These are phyloP conservation scores for Populus simonii DNA, from an alignment of 345 rosid genomes.

Conservation along the genomic window DNA sequence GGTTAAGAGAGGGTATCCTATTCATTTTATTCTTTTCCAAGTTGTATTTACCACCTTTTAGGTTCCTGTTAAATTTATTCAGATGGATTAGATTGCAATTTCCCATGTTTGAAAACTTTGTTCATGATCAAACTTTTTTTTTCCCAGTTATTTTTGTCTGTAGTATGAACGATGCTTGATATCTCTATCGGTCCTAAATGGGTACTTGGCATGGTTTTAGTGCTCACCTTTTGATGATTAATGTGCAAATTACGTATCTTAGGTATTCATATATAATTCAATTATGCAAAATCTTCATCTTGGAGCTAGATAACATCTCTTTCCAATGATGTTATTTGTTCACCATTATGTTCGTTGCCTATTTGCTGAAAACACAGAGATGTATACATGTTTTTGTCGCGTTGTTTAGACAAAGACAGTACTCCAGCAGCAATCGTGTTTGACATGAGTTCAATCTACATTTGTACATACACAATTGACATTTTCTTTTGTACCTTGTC, in stretches of 20 bases:
- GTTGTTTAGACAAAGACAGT: not conserved
- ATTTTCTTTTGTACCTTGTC: not conserved
- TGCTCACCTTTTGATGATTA: not conserved
- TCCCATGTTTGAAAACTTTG: slow-evolving; percentile 3
- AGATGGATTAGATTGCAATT: slow-evolving; percentile 22
- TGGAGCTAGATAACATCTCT: not conserved
- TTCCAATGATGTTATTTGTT: not conserved
- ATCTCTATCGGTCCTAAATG: not conserved
- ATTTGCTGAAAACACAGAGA: not conserved
- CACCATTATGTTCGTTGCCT: not conserved
- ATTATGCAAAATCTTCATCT: not conserved
- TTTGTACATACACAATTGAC: too few relatives aligned
- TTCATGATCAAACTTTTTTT: slow-evolving; percentile 12
- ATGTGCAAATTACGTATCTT: not conserved
- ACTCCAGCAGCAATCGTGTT: not conserved
- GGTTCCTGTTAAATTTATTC: slow-evolving; percentile 5
- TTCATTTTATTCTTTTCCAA: slow-evolving; percentile 13
- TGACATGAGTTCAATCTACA: not conserved
- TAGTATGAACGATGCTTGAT: not conserved
- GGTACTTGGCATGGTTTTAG: not conserved
- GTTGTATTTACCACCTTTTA: slow-evolving; percentile 16
- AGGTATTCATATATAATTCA: not conserved
- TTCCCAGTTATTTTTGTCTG: not conserved
- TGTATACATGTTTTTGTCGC: not conserved
- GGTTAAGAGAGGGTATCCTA: not conserved